A percentile compares a stretch with the other conserved stretches of the same genome.
These are phyloP conservation scores for Aureobasidium subglaciale DNA, from an alignment of 2,329 filamentous ascomycete genomes.

Conservation along the genomic window DNA sequence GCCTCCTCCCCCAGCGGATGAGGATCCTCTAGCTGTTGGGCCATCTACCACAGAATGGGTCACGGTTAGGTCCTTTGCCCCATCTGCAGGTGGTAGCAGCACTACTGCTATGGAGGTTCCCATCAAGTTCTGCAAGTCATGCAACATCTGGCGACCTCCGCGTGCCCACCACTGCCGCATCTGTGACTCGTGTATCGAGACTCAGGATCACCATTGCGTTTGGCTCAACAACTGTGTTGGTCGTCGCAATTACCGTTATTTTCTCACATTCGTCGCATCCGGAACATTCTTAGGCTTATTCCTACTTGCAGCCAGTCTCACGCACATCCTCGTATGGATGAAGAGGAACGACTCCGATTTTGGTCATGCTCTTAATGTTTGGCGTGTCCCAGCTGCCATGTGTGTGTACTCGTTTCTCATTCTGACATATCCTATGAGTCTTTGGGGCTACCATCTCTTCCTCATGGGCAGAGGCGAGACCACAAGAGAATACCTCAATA, in stretches of 20 bases:
- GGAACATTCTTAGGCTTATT: slow-evolving; percentile 71
- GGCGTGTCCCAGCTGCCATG: slow-evolving; percentile 69
- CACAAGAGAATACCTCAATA: slow-evolving; percentile 91
- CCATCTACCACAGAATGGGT: slow-evolving; percentile 92
- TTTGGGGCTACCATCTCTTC: slow-evolving; percentile 86
- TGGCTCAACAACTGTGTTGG: slow-evolving; percentile 99
- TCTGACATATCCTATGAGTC: slow-evolving; percentile 71
- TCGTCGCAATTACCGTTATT: slow-evolving; percentile 94
- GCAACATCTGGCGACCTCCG: slow-evolving; percentile 93
- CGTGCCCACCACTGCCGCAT: slow-evolving; percentile 93
- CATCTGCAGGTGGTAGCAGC: slow-evolving; percentile 43
- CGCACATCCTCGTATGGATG: slow-evolving; percentile 70
- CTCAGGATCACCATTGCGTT: slow-evolving; percentile 95
- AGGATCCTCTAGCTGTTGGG: slow-evolving; percentile 73
- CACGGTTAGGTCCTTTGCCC: slow-evolving; percentile 61
- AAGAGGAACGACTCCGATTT: slow-evolving; percentile 60
- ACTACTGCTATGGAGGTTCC: slow-evolving; percentile 89
- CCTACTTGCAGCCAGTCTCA: slow-evolving; percentile 68
- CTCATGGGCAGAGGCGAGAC: slow-evolving; percentile 88
- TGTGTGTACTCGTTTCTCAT: slow-evolving; percentile 72
- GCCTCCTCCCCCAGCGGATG: slow-evolving; percentile 64
- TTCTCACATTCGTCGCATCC: slow-evolving; percentile 82
- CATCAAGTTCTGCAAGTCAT: slow-evolving; percentile 96
- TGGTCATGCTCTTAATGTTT: slow-evolving; percentile 58
- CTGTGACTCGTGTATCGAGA: slow-evolving; percentile 96